Evolutionary conservation across 2,329 filamentous ascomycete species (phyloP), one percentile per base, ranked within the genome.

Genomic region (Botryotinia globosa): DNA sequence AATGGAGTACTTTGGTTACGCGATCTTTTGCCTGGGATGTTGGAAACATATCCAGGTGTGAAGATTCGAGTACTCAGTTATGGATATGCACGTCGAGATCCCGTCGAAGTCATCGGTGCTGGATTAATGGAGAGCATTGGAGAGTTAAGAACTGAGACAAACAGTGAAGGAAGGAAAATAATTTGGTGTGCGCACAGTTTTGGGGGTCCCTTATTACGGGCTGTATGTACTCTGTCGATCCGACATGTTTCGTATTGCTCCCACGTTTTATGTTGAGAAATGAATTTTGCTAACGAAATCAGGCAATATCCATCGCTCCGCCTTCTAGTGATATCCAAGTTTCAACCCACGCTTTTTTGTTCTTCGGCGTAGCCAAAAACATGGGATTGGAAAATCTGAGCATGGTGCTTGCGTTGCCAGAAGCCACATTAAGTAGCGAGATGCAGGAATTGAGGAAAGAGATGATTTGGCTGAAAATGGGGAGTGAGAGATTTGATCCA

Each of bases 101-200:
- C 34, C 16, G 44, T 48, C 12, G 42, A 69, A 12, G 25, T 3
- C 22, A 45, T 69, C 18, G 29, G 48, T 29, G 42, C 16, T 16
- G 32, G 34, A 16, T n/a, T 69, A 37, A 34, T 69, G 42, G 44
- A 42, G 4, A 51, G 29, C 18, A 29, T 72, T 12, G 42, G n/a
- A 14, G 34, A 54, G 5, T 7, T 69, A 22, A 29, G 64, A 37
- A 39, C 3, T 10, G 16, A 29, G n/a, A 48, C 58, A 42, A 37
- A 51, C 9, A 45, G 56, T 39, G 68, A 63, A 22, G 63, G 51
- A 22, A 69, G 71, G 16, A 61, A 61, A 42, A 72, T 72, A 6
- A 69, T 72, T 16, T 69, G 62, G 51, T 69, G 44, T 48, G 63
- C 64, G 1, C 64, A 72, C 34, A 72, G 71, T 32, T 72, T 72